phyloP scores from a whole-genome alignment of 1,284 basidiomycete species.

The Stygiomarasmius scandens region DNA sequence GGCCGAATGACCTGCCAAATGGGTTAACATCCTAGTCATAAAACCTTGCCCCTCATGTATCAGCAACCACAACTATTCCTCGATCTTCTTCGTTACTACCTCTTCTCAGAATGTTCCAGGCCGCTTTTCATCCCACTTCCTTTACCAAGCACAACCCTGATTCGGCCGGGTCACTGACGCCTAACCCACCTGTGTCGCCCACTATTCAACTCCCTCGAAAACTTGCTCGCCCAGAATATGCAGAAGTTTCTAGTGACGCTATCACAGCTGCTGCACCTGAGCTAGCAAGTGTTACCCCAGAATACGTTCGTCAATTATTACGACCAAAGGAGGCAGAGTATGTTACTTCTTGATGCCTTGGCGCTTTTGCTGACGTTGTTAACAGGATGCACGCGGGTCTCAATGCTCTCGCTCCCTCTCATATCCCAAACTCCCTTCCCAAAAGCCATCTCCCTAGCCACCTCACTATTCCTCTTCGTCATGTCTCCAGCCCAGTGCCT shows the following conservation, averaged over 20 bases:
- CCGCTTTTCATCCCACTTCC: constrained; percentile 44
- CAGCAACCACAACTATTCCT: too few species aligned
- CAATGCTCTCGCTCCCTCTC: constrained; percentile 47
- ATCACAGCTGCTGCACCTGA: constrained; percentile 58
- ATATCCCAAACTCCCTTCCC: constrained; percentile 50
- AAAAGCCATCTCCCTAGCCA: constrained; percentile 49
- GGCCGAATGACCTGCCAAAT: too few species aligned
- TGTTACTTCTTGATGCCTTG: constrained; percentile 22
- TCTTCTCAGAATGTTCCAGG: constrained; percentile 53
- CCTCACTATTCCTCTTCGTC: constrained; percentile 47
- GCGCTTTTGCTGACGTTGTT: constrained; percentile 18
- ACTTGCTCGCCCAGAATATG: constrained; percentile 54
- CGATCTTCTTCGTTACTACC: too few species aligned
- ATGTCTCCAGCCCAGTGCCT: constrained; percentile 26
- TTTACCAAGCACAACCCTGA: constrained; percentile 38
- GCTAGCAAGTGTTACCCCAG: constrained; percentile 55
- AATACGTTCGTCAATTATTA: constrained; percentile 61
- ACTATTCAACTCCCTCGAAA: constrained; percentile 59
- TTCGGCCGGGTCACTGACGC: constrained; percentile 22
- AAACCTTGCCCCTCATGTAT: too few species aligned
- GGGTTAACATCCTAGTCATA: too few species aligned
- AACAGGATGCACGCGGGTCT: constrained; percentile 56
- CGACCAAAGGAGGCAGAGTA: constrained; percentile 52
- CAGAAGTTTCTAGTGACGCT: constrained; percentile 54
- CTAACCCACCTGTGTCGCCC: constrained; percentile 26